Conservation (phyloP, 345 rosid species). For the Hibiscus syriacus region DNA sequence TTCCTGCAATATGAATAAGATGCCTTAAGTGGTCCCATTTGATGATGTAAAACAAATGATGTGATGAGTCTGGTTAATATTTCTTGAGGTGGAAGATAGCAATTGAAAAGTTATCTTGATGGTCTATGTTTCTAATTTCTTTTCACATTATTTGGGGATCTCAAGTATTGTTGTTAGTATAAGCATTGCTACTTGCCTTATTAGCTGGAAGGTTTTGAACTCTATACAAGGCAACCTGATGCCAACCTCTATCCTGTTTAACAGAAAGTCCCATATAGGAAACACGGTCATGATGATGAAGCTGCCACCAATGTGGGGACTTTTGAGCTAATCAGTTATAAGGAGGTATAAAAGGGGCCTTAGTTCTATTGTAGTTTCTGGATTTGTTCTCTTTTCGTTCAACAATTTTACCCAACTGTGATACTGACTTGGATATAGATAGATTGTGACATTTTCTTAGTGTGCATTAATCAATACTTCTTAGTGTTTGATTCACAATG, state of each 20-base stretch:
- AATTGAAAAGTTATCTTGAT: constrained; percentile 1
- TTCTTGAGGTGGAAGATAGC: neutral
- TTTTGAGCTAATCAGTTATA: constrained; percentile 32
- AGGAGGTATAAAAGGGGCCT: constrained; percentile 30
- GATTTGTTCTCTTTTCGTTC: constrained; percentile 2
- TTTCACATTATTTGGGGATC: neutral
- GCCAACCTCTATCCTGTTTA: constrained; percentile 27
- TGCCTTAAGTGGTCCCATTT: neutral
- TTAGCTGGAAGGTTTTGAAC: constrained; percentile 14
- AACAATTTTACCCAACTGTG: constrained; percentile 5
- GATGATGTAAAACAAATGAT: too few relatives aligned
- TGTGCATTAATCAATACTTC: constrained; percentile 3
- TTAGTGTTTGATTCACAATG: constrained; percentile 7
- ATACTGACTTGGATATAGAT: neutral
- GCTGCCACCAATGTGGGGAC: constrained; percentile 30
- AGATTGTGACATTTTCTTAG: constrained; percentile 1
- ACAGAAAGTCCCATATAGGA: constrained; percentile 27
- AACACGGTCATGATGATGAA: constrained; percentile 27
- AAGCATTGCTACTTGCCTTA: constrained; percentile 4
- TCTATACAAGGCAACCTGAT: constrained; percentile 23
- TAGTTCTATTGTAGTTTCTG: constrained; percentile 14
- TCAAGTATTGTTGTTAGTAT: constrained; percentile 4
- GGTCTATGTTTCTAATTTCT: neutral
- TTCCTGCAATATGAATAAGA: neutral
- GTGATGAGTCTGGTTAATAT: neutral